Evolutionary conservation across 1,284 basidiomycete species (phyloP), one percentile per base, ranked within the genome.

Genomic region (Grifola frondosa): DNA sequence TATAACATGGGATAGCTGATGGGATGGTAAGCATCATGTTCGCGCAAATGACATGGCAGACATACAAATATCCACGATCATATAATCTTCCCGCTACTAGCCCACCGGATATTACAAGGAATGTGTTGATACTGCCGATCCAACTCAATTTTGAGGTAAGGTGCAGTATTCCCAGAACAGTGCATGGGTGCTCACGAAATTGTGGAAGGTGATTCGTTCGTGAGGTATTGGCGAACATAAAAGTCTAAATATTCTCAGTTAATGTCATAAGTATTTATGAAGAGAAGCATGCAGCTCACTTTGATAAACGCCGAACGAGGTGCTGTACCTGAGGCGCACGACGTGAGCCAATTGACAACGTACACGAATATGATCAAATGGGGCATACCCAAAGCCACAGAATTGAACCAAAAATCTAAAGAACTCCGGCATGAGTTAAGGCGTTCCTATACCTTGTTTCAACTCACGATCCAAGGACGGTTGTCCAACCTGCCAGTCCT

Each of bases 251-350:
- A 24, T 6, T 12, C 11, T 19, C 19, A 21, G 29, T 19, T 26
- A 15, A 42, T 26, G 12, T 11, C 10, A 7, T 25, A 24, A 15
- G 6, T 8, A 12, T 2, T 10, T 30, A 29, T 12, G 5, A 22
- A 16, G 11, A 6, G 28, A 8, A 25, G 24, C 20, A 21, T 13
- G 13, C 4, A 19, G n/a, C 38, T 5, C 16, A 50, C 75, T 71
- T 60, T 75, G 68, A 45, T 70, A 74, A 4, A 73, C 73, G 12
- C 74, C 73, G 40, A 70, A 75, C 3, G 71, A 69, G 40, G 69
- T 24, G 65, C 67, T 20, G 63, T 64, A 30, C 66, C 73, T 53
- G 68, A 67, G 1, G 62, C 58, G 61, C 32, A 69, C 68, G 20
- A 8, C 9, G 65, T 54, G 40, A 65, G 53, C 5, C 52, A 53